Evolutionary conservation across 2,329 filamentous ascomycete species (phyloP).

Genomic region (Calonectria naviculata): DNA sequence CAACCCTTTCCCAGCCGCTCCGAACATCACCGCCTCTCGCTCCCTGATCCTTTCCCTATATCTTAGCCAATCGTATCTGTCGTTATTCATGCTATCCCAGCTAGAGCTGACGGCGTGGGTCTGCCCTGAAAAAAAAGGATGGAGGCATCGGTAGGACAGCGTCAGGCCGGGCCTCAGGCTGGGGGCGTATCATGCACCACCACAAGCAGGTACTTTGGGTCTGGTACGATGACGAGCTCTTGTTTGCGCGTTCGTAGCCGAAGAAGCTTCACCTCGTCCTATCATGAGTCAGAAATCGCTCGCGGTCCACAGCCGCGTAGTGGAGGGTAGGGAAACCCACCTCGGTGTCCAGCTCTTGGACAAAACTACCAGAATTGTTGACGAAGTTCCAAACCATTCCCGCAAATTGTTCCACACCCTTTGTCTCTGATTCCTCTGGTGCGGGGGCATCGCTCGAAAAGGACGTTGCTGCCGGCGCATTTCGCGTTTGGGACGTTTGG

Average conservation of each 20-base stretch:
- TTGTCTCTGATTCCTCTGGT: constrained; percentile 60
- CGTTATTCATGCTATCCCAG: constrained; percentile 18
- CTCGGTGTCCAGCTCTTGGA: constrained; percentile 79
- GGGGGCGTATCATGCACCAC: constrained; percentile 85
- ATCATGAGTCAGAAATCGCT: constrained; percentile 34
- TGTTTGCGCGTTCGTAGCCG: constrained; percentile 86
- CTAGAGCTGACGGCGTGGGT: constrained; percentile 21
- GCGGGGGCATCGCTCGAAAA: constrained; percentile 58
- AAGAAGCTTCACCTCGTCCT: constrained; percentile 82
- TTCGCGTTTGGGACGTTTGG: constrained; percentile 50
- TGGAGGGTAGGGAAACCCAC: constrained; percentile 49
- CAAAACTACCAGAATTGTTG: constrained; percentile 73
- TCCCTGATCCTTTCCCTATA: constrained; percentile 19
- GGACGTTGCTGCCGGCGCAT: constrained; percentile 50
- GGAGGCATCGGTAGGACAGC: constrained; percentile 31
- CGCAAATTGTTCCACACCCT: constrained; percentile 78
- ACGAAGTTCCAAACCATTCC: constrained; percentile 82
- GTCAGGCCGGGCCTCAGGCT: constrained; percentile 54
- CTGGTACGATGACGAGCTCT: constrained; percentile 86
- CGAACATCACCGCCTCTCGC: constrained; percentile 7
- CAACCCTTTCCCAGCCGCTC: background rate
- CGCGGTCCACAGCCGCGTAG: constrained; percentile 7
- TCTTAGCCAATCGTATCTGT: constrained; percentile 22
- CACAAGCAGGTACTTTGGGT: constrained; percentile 81
- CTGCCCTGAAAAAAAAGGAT: constrained; percentile 3